Evolutionary conservation across 1,284 basidiomycete genomes (phyloP), one percentile per base, ranked within the genome.

Genomic region (Marasmius oreades): DNA sequence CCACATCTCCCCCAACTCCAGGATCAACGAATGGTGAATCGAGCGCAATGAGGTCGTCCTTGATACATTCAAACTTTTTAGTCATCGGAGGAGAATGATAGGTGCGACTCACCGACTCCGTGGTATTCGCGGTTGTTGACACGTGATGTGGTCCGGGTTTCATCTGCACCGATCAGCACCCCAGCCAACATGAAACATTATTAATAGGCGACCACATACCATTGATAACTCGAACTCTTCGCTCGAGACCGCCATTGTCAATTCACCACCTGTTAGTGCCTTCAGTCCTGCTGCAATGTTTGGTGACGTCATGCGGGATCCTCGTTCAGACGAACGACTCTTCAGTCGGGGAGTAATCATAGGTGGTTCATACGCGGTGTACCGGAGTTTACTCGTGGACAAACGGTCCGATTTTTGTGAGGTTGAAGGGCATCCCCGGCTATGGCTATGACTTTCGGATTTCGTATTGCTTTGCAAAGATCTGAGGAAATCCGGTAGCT

Each of bases 401-500:
- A 69, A 62, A 2, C 64, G 67, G 33, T 69, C 65, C 45, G 74
- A 70, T 22, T 69, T 66, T 12, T 66, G 64, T 42, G 71, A 69
- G 46, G 62, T 22, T 36, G 66, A 55, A 36, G 61, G 55, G 51
- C 56, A 55, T 26, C 47, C 5, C 24, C 52, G 22, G 33, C 33
- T 45, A 16, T 45, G 43, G 28, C 46, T 5, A 24, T 52, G 18
- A 33, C 31, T 46, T 16, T 46, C 48, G 20, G 53, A 10, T 12
- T 26, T 31, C 16, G 16, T 6, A 55, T 55, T 47, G 42, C 22
- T 66, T 59, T 82, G 75, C 37, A 90, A 67, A 1, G 84, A 76
- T 26, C 70, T 61, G 33, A 86, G 67, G 57, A 91, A 86, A 62
- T 87, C 86, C 5, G 88, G 89, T 39, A 91, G 76, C 89, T 91